phyloP scores from a whole-genome alignment of 371 early-diverging fungal genomes.

The Mucor sp. region DNA sequence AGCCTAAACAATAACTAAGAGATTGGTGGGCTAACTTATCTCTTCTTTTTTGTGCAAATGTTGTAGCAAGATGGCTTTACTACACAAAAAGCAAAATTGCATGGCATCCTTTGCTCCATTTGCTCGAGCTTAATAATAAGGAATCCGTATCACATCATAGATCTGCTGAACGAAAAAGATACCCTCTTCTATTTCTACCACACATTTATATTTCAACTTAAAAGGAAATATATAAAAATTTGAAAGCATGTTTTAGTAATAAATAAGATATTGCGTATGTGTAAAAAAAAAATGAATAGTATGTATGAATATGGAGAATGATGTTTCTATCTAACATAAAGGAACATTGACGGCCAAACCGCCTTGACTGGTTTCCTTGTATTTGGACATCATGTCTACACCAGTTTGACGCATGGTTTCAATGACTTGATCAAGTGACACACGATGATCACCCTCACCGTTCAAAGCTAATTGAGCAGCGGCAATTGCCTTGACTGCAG shows the following conservation, averaged over 20 bases:
- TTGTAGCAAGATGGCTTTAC: too few relatives aligned
- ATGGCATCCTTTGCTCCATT: too few relatives aligned
- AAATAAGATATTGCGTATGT: background rate
- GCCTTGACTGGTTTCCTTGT: slow-evolving; percentile 95
- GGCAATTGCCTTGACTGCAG: slow-evolving; percentile 94
- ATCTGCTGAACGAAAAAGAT: too few relatives aligned
- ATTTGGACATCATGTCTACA: slow-evolving; percentile 92
- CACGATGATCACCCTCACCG: slow-evolving; percentile 88
- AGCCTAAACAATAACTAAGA: too few relatives aligned
- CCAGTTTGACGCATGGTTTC: slow-evolving; percentile 96
- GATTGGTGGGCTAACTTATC: too few relatives aligned
- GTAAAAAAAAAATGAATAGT: background rate
- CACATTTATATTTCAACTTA: background rate
- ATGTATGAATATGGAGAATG: background rate
- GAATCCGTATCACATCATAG: too few relatives aligned
- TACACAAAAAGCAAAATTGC: too few relatives aligned
- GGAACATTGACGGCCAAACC: slow-evolving; percentile 92
- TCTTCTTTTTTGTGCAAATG: too few relatives aligned
- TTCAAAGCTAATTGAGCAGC: slow-evolving; percentile 94
- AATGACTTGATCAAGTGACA: slow-evolving; percentile 93
- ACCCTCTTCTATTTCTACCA: too few relatives aligned
- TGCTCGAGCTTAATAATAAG: too few relatives aligned
- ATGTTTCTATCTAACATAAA: slow-evolving; percentile 60
- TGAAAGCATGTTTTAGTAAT: background rate
- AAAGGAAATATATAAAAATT: background rate